phyloP scores from a whole-genome alignment of 352 stramenopile genomes.

The Phytophthora tentaculata region DNA sequence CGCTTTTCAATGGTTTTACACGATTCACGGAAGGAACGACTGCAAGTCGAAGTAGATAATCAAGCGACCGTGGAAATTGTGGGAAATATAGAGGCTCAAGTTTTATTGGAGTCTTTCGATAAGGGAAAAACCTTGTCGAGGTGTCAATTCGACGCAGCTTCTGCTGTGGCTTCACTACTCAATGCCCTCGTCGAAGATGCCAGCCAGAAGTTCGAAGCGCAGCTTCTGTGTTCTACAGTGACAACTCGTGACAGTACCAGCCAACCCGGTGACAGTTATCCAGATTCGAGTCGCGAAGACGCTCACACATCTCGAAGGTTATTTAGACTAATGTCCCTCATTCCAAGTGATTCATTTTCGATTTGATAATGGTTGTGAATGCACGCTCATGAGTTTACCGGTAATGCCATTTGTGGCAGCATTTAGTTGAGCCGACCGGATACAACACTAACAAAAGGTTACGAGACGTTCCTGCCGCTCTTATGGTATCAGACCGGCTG shows the following conservation, averaged over 20 bases:
- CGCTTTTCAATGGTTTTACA: constrained; percentile 48
- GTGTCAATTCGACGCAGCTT: constrained; percentile 27
- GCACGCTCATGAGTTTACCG: neutral
- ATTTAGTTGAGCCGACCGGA: constrained; percentile 44
- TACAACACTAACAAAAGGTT: constrained; percentile 25
- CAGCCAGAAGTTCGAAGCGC: constrained; percentile 45
- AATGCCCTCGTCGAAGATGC: constrained; percentile 46
- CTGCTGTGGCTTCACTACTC: constrained; percentile 40
- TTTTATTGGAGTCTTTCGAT: constrained; percentile 31
- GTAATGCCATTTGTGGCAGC: neutral
- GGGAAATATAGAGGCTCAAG: constrained; percentile 55
- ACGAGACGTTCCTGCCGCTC: constrained; percentile 12
- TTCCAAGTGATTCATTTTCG: constrained; percentile 27
- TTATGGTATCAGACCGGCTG: constrained; percentile 57
- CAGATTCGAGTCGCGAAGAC: constrained; percentile 20
- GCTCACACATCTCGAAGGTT: neutral
- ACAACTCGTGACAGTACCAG: constrained; percentile 10
- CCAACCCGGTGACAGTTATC: constrained; percentile 19
- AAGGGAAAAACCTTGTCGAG: constrained; percentile 6
- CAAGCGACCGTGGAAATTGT: constrained; percentile 44
- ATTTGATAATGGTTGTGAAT: constrained; percentile 16
- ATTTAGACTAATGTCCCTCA: constrained; percentile 31
- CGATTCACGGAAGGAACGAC: constrained; percentile 36
- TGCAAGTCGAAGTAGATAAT: constrained; percentile 44
- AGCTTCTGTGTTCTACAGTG: constrained; percentile 30